phyloP scores from a whole-genome alignment of 495 filamentous ascomycete species.

The Astrothelium macrocarpum region DNA sequence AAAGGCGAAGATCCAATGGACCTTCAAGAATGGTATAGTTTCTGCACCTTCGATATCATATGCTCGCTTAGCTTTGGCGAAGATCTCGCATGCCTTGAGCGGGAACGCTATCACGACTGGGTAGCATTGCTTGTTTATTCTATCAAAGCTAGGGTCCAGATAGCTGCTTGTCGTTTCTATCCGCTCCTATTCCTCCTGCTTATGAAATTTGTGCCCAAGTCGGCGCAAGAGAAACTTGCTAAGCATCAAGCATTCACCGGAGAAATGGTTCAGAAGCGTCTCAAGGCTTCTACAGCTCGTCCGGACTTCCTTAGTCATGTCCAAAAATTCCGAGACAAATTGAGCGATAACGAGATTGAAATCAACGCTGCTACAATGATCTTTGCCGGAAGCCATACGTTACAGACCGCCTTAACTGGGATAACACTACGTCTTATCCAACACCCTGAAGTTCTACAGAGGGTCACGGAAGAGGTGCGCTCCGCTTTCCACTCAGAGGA shows the following conservation, averaged over 20 bases:
- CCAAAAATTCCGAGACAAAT: conserved; percentile 8
- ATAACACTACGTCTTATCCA: conserved; percentile 32
- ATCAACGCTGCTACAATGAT: conserved; percentile 30
- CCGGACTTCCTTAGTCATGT: conserved; percentile 22
- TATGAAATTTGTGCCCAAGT: conserved; percentile 11
- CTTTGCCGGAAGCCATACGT: conserved; percentile 42
- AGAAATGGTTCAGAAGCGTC: conserved; percentile 7
- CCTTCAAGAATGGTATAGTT: conserved; percentile 27
- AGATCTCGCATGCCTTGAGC: conserved; percentile 17
- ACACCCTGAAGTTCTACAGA: conserved; percentile 25
- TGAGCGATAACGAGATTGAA: conserved; percentile 11
- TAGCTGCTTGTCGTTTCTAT: conserved; percentile 13
- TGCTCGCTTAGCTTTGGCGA: conserved; percentile 18
- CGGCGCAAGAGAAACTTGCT: neutral
- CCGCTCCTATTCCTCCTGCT: conserved; percentile 7
- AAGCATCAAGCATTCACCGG: neutral
- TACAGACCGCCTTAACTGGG: conserved; percentile 35
- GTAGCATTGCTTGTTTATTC: neutral
- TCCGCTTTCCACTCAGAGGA: conserved; percentile 37
- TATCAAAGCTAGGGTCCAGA: neutral
- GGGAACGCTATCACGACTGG: conserved; percentile 3
- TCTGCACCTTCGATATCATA: conserved; percentile 25
- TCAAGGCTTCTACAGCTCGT: conserved; percentile 11
- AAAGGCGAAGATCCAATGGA: conserved; percentile 11
- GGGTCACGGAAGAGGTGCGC: conserved; percentile 44